These are phyloP conservation scores for Aspergillus panamensis DNA, from an alignment of 495 filamentous ascomycete genomes.

Conservation along the genomic window DNA sequence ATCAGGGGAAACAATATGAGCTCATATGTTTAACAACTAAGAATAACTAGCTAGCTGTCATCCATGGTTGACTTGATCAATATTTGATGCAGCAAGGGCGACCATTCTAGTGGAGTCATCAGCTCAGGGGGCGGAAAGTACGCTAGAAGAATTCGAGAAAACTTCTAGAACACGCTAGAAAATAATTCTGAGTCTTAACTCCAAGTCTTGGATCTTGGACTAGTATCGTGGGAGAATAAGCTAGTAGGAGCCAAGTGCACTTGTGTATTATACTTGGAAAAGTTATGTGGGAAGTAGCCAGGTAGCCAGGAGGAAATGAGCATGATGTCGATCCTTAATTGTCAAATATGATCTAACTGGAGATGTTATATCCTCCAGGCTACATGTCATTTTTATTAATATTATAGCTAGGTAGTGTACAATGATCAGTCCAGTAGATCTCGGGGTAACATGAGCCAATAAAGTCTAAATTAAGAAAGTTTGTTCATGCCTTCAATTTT, in stretches of 20 bases:
- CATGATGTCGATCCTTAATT: too few relatives aligned
- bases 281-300: too few relatives aligned
- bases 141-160: slow-evolving; percentile 40
- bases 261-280: too few relatives aligned
- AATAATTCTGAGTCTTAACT: neutral
- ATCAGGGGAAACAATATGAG: slow-evolving; percentile 4
- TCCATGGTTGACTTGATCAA: slow-evolving; percentile 17
- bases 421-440: too few relatives aligned
- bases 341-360: too few relatives aligned
- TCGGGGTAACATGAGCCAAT: too few relatives aligned
- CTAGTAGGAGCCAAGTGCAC: too few relatives aligned
- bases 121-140: neutral
- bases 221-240: neutral
- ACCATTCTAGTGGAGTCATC: neutral
- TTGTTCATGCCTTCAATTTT: neutral
- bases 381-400: too few relatives aligned
- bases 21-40: neutral
- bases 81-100: slow-evolving; percentile 1
- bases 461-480: neutral
- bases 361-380: too few relatives aligned
- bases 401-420: too few relatives aligned
- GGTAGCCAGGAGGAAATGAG: too few relatives aligned
- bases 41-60: neutral
- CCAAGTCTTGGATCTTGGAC: too few relatives aligned
- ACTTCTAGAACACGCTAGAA: slow-evolving; percentile 36